A percentile compares a stretch with the other conserved stretches of the same genome.
phyloP scores from a whole-genome alignment of 2,329 filamentous ascomycete genomes.

The Aspergillus proliferans region DNA sequence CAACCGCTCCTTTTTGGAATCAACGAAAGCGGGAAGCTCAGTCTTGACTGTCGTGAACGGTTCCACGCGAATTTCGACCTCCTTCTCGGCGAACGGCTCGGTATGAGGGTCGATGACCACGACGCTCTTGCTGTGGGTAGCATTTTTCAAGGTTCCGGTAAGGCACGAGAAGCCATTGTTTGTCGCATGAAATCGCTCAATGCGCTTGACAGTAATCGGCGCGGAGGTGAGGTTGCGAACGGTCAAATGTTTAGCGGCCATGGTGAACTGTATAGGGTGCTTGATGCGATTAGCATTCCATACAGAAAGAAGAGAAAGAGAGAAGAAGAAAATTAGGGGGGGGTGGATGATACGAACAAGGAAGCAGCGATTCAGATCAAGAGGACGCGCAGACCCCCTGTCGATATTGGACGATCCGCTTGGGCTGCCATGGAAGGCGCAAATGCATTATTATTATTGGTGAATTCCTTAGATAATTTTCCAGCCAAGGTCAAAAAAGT shows the following conservation, averaged over 20 bases:
- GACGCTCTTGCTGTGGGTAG: constrained; percentile 39
- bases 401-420: too few species aligned
- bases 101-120: constrained; percentile 45
- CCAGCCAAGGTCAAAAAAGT: too few species aligned
- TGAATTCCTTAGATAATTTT: too few species aligned
- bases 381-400: too few species aligned
- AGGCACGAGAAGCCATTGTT: constrained; percentile 34
- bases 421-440: too few species aligned
- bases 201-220: constrained; percentile 62
- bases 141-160: constrained; percentile 39
- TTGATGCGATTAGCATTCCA: not conserved
- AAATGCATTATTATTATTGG: too few species aligned
- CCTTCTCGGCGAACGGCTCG: constrained; percentile 55
- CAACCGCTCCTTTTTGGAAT: constrained; percentile 57
- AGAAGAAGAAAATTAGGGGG: too few species aligned
- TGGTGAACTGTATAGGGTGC: constrained; percentile 6
- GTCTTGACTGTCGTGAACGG: constrained; percentile 63
- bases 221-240: constrained; percentile 77
- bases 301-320: not conserved
- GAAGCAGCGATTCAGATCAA: too few species aligned
- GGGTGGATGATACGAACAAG: too few species aligned
- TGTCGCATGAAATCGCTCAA: constrained; percentile 66
- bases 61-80: constrained; percentile 57
- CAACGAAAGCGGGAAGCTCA: constrained; percentile 55
- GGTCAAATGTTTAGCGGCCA: constrained; percentile 49